A percentile compares a stretch with the other conserved stretches of the same genome.
Conservation (phyloP, 1,284 basidiomycete genomes). For the Papiliotrema flavescens region DNA sequence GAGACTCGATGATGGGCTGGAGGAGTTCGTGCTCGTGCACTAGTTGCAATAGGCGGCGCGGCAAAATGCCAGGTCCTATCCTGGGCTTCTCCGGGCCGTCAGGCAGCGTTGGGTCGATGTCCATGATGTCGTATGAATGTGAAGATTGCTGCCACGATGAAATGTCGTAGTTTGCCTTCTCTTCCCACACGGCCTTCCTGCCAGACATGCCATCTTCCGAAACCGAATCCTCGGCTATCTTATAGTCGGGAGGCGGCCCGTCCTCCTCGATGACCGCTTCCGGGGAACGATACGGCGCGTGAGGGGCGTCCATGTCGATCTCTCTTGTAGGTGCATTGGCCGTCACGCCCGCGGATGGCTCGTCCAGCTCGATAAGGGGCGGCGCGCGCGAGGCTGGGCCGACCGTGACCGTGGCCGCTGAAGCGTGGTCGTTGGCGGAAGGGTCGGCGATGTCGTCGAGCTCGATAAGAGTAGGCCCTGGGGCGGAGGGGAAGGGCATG, state of each 20-base stretch:
- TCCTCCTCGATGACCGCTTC: constrained; percentile 42
- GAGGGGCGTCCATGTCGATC: constrained; percentile 14
- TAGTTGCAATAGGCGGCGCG: constrained; percentile 21
- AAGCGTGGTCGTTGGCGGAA: neutral
- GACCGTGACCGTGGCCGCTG: neutral
- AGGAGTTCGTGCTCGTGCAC: constrained; percentile 35
- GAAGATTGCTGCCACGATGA: neutral
- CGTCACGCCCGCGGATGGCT: neutral
- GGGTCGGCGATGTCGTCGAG: neutral
- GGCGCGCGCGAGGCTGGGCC: neutral
- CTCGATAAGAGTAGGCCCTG: neutral
- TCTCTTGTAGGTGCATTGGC: neutral
- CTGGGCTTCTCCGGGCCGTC: constrained; percentile 22
- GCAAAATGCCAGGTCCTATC: constrained; percentile 33
- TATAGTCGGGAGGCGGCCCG: constrained; percentile 27
- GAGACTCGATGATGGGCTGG: constrained; percentile 23
- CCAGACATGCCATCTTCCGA: constrained; percentile 16
- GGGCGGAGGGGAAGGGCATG: neutral
- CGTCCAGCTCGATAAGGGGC: neutral
- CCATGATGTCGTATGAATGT: constrained; percentile 11
- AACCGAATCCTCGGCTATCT: constrained; percentile 30
- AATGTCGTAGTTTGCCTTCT: neutral
- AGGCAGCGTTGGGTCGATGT: constrained; percentile 11
- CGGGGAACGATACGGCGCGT: constrained; percentile 36
- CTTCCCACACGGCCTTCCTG: neutral